phyloP scores from a whole-genome alignment of 2,329 filamentous ascomycete species.

The Colletotrichum cuscutae region DNA sequence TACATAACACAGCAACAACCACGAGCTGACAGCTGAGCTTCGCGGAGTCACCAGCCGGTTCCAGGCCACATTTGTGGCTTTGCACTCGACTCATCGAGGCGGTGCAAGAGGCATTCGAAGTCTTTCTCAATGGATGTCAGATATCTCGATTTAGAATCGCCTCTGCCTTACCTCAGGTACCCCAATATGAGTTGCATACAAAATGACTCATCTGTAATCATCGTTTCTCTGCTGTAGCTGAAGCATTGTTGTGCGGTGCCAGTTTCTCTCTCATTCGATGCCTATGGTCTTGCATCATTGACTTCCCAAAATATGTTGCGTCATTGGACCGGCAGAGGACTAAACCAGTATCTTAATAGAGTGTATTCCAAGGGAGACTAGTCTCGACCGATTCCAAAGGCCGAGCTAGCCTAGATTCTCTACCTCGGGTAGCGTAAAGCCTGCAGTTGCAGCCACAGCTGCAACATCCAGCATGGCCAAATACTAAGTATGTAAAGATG shows the following conservation, averaged over 20 bases:
- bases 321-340: background rate
- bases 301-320: background rate
- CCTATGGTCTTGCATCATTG: background rate
- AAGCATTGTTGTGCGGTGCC: too few relatives aligned
- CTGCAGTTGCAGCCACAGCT: slow-evolving; percentile 10
- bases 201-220: background rate
- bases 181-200: background rate
- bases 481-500: background rate
- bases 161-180: too few relatives aligned
- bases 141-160: background rate
- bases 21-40: background rate
- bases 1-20: background rate
- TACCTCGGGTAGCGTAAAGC: background rate
- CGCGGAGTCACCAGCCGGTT: background rate
- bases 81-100: background rate
- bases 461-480: background rate
- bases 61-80: background rate
- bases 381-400: slow-evolving; percentile 18
- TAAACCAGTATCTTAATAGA: background rate
- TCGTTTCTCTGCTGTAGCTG: background rate
- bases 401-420: slow-evolving; percentile 10
- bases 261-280: too few relatives aligned
- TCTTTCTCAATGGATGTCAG: background rate
- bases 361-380: slow-evolving; percentile 15
- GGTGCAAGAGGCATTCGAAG: background rate